Conservation (phyloP, 164 flowering plant species). For the Tinospora cordifolia region DNA sequence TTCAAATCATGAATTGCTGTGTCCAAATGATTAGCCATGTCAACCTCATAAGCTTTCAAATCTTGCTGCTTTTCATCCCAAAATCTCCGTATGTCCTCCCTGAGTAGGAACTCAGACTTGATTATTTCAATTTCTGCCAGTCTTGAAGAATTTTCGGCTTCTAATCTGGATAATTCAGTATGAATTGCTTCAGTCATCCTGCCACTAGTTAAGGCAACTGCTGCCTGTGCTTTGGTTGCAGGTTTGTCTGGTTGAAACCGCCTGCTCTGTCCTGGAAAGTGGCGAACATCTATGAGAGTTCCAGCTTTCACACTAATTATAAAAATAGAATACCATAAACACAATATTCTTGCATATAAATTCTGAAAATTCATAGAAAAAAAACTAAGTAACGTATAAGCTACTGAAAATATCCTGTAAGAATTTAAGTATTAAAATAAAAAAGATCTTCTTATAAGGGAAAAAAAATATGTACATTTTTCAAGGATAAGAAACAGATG, state of each 20-base stretch:
- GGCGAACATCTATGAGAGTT: not conserved
- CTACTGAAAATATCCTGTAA: not conserved
- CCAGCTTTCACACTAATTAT: not conserved
- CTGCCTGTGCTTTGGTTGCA: constrained; percentile 82
- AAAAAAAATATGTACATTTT: not conserved
- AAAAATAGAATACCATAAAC: not conserved
- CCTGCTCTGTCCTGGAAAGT: constrained; percentile 60
- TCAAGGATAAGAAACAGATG: not conserved
- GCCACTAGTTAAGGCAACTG: constrained; percentile 75
- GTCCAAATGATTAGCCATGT: constrained; percentile 33
- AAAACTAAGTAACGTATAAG: not conserved
- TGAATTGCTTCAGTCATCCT: constrained; percentile 51
- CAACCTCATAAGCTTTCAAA: constrained; percentile 33
- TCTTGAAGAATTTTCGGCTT: constrained; percentile 47
- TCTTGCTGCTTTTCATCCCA: constrained; percentile 60
- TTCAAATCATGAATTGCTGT: constrained; percentile 41
- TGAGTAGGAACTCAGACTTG: constrained; percentile 49
- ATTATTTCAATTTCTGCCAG: constrained; percentile 50
- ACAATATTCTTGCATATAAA: not conserved
- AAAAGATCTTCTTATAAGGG: not conserved
- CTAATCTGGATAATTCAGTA: constrained; percentile 51
- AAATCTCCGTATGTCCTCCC: constrained; percentile 53
- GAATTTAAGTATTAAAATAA: not conserved
- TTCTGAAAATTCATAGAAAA: not conserved
- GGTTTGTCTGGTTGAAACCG: constrained; percentile 81